Conservation (phyloP, 2,329 filamentous ascomycete genomes). For the Alternaria metachromatica region DNA sequence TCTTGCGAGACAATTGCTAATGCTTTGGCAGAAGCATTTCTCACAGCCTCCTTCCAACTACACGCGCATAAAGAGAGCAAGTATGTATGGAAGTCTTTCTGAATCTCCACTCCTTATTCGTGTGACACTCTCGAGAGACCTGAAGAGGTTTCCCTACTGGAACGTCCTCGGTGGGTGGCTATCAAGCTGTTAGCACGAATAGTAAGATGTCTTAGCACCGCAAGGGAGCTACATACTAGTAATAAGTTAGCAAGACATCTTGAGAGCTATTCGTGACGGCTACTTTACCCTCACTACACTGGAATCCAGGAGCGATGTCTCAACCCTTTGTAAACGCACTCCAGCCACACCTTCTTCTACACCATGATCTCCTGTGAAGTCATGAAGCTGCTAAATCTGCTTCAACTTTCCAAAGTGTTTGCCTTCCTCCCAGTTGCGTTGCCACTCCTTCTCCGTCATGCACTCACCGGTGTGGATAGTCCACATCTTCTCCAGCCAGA, state of each 20-base stretch:
- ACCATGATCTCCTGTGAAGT: neutral
- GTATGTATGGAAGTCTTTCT: neutral
- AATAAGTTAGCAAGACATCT: too few species aligned
- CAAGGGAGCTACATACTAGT: too few species aligned
- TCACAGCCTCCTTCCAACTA: neutral
- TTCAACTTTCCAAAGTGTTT: neutral
- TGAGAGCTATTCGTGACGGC: too few species aligned
- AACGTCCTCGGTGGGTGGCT: neutral
- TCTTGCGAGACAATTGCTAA: neutral
- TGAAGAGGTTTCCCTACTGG: neutral
- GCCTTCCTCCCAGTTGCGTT: neutral
- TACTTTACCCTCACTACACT: neutral
- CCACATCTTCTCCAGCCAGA: neutral
- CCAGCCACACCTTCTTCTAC: neutral
- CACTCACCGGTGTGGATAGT: neutral
- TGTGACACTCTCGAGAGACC: neutral
- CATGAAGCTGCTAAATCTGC: neutral
- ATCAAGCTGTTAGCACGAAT: too few species aligned
- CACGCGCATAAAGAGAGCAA: neutral
- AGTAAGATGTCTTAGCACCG: too few species aligned
- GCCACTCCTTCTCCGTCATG: neutral
- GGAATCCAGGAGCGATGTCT: neutral
- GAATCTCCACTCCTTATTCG: neutral
- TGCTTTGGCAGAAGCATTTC: neutral
- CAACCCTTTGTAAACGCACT: neutral